Evolutionary conservation across 2,329 filamentous ascomycete species (phyloP).

Genomic region (Monilinia vaccinii-corymbosi): DNA sequence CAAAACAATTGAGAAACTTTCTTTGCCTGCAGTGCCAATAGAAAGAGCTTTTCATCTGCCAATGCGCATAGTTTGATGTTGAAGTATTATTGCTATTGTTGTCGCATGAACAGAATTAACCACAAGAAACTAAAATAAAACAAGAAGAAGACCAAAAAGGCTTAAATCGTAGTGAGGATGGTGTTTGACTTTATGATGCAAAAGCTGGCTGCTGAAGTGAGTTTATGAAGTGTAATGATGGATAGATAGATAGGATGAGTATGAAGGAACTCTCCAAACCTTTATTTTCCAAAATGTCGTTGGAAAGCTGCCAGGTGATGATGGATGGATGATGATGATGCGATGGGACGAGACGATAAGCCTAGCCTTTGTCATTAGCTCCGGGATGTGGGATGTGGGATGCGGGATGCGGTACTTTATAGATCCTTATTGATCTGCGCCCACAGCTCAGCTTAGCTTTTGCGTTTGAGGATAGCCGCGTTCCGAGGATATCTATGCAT

Average conservation of each 20-base stretch:
- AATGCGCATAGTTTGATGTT: background rate
- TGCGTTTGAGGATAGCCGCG: background rate
- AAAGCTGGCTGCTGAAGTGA: background rate
- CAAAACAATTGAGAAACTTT: background rate
- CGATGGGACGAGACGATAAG: slow-evolving; percentile 1
- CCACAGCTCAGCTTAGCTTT: background rate
- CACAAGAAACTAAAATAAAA: background rate
- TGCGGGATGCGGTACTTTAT: background rate
- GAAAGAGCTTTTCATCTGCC: background rate
- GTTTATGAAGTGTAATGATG: background rate
- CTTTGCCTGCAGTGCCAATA: background rate
- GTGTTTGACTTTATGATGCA: background rate
- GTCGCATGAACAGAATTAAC: background rate
- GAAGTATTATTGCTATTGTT: slow-evolving; percentile 6
- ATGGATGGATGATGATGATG: background rate
- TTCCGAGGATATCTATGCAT: no score
- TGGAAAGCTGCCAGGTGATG: background rate
- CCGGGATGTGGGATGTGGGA: slow-evolving; percentile 4
- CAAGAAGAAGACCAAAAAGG: background rate
- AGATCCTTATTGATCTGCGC: background rate
- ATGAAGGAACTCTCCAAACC: background rate
- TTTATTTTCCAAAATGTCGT: background rate
- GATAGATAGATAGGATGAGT: background rate
- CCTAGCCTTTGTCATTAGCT: slow-evolving; percentile 7
- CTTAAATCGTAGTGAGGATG: background rate